These are phyloP conservation scores for Cephalotrichum gorgonifer DNA, from an alignment of 2,329 filamentous ascomycete genomes.

Conservation along the genomic window DNA sequence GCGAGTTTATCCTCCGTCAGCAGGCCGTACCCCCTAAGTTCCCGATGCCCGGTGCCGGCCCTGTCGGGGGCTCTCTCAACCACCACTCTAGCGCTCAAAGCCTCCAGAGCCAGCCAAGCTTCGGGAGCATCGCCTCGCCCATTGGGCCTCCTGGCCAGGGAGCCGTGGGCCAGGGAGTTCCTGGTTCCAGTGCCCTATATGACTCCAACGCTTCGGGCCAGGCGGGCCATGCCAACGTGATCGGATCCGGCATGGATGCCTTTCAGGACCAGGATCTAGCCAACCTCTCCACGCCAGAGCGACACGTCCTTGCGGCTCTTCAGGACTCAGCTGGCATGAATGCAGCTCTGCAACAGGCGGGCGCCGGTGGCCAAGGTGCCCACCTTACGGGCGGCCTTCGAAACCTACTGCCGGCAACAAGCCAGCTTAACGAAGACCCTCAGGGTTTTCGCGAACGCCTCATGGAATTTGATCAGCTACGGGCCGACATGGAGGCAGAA, in stretches of 20 bases:
- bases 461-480: slow-evolving; percentile 71
- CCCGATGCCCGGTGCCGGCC: slow-evolving; percentile 36
- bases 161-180: neutral
- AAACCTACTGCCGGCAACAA: slow-evolving; percentile 33
- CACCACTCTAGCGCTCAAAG: slow-evolving; percentile 94
- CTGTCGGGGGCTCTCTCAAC: slow-evolving; percentile 45
- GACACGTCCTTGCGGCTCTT: slow-evolving; percentile 38
- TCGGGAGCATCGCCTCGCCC: slow-evolving; percentile 87
- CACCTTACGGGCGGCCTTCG: slow-evolving; percentile 10
- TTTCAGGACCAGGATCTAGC: slow-evolving; percentile 67
- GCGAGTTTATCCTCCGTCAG: slow-evolving; percentile 83
- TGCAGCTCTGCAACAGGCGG: neutral
- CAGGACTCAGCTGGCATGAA: slow-evolving; percentile 11
- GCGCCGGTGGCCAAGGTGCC: neutral
- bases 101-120: slow-evolving; percentile 93
- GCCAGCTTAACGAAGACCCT: slow-evolving; percentile 40
- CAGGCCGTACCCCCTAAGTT: slow-evolving; percentile 61
- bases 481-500: slow-evolving; percentile 59
- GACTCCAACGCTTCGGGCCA: slow-evolving; percentile 1
- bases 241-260: slow-evolving; percentile 31
- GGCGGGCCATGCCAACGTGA: neutral
- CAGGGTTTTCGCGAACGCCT: slow-evolving; percentile 62
- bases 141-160: slow-evolving; percentile 38
- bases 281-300: slow-evolving; percentile 46
- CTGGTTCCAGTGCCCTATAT: neutral